A percentile compares a stretch with the other conserved stretches of the same genome.
Evolutionary conservation across 148 eudicot species (phyloP).

Genomic region (Rhododendron molle): DNA sequence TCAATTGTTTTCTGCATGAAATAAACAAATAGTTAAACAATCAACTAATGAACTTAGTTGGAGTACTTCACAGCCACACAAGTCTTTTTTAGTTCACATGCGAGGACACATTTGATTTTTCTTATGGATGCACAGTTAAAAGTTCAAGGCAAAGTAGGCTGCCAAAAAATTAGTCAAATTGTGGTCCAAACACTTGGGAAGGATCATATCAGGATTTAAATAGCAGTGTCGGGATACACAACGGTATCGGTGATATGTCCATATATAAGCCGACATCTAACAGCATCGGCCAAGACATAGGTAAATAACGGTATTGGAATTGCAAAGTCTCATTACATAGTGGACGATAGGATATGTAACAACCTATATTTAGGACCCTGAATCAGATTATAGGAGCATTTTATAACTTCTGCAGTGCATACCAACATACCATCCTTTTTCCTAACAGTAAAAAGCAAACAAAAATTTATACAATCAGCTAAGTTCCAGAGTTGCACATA

Average conservation of each 20-base stretch:
- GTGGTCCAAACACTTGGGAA: not conserved
- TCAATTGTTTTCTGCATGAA: not conserved
- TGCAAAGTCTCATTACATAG: not conserved
- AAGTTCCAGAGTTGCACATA: not conserved
- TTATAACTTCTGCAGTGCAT: not conserved
- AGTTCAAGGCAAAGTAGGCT: not conserved
- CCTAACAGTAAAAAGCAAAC: not conserved
- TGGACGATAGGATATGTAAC: not conserved
- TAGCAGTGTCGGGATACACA: not conserved
- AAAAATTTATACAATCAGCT: not conserved
- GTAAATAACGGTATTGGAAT: not conserved
- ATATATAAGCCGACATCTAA: not conserved
- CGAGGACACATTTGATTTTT: not conserved
- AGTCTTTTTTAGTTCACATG: not conserved
- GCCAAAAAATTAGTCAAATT: not conserved
- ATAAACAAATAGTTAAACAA: not conserved
- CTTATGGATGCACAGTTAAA: not conserved
- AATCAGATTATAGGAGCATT: not conserved
- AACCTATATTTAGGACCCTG: not conserved
- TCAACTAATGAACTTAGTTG: not conserved
- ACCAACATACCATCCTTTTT: not conserved
- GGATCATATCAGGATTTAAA: not conserved
- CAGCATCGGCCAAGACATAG: not conserved
- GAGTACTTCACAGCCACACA: not conserved
- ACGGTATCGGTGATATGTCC: not conserved